Conservation (phyloP, 768 basidiomycete genomes). For the Rickenella mellea region DNA sequence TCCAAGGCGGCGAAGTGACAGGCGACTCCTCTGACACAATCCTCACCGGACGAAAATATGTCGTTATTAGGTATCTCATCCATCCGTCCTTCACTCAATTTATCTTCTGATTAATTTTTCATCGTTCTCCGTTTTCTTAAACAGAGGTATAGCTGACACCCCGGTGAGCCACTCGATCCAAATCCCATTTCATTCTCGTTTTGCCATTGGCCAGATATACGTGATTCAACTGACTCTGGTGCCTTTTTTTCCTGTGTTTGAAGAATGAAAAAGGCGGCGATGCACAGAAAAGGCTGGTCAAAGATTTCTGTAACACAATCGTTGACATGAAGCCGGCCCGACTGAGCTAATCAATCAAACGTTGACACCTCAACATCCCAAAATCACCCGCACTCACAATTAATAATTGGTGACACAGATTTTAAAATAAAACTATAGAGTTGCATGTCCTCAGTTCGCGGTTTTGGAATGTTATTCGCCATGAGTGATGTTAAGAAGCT, state of each 20-base stretch:
- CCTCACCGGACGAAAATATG: slow-evolving; percentile 70
- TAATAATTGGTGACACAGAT: no score
- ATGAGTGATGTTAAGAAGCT: no score
- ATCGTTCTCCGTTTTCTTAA: background rate
- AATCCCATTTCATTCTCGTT: background rate
- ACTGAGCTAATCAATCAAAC: no score
- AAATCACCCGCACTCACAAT: no score
- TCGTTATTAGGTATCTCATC: slow-evolving; percentile 53
- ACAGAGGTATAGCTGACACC: slow-evolving; percentile 52
- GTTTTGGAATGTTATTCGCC: no score
- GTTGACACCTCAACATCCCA: no score
- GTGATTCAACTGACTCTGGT: no score
- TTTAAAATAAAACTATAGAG: no score
- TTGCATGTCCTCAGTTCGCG: no score
- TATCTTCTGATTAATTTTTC: background rate
- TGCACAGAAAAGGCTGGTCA: slow-evolving; percentile 71
- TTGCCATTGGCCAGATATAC: background rate
- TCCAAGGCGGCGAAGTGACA: slow-evolving; percentile 40
- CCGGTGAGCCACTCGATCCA: slow-evolving; percentile 31
- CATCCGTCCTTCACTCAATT: background rate
- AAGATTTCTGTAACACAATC: slow-evolving; percentile 80
- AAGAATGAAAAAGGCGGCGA: slow-evolving; percentile 54
- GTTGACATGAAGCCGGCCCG: slow-evolving; percentile 58
- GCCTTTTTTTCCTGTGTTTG: slow-evolving; percentile 3
- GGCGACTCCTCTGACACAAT: slow-evolving; percentile 36